Evolutionary conservation across 2,329 filamentous ascomycete genomes (phyloP).

Genomic region (Colletotrichum lentis): DNA sequence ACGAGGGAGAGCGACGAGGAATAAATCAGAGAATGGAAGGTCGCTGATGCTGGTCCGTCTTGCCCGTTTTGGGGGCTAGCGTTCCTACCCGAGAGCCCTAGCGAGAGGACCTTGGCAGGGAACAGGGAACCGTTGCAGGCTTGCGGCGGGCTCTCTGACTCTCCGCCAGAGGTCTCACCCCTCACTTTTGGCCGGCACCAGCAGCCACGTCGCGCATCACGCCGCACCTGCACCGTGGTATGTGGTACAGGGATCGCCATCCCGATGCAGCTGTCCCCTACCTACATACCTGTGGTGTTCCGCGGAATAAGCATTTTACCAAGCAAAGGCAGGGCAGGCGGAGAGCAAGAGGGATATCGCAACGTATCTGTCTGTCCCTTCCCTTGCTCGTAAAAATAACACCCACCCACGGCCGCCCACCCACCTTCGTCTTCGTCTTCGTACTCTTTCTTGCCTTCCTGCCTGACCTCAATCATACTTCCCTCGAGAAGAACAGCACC

Average conservation of each 20-base stretch:
- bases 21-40: background rate
- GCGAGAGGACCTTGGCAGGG: slow-evolving; percentile 23
- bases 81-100: slow-evolving; percentile 3
- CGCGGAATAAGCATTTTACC: slow-evolving; percentile 28
- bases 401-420: background rate
- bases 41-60: slow-evolving; percentile 15
- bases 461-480: background rate
- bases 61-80: slow-evolving; percentile 15
- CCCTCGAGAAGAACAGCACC: background rate
- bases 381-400: slow-evolving; percentile 3
- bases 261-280: too few relatives aligned
- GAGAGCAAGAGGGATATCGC: background rate
- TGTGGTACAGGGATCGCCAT: too few relatives aligned
- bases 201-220: slow-evolving; percentile 28
- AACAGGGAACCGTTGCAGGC: slow-evolving; percentile 22
- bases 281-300: too few relatives aligned
- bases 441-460: background rate
- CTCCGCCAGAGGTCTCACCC: slow-evolving; percentile 17
- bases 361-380: background rate
- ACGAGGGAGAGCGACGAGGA: slow-evolving; percentile 1
- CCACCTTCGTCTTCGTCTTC: slow-evolving; percentile 5
- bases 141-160: background rate
- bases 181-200: background rate
- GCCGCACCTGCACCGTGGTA: slow-evolving; percentile 10
- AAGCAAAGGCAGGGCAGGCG: background rate